Conservation (phyloP, 2,329 filamentous ascomycete genomes). For the Xylariaceae sp. region DNA sequence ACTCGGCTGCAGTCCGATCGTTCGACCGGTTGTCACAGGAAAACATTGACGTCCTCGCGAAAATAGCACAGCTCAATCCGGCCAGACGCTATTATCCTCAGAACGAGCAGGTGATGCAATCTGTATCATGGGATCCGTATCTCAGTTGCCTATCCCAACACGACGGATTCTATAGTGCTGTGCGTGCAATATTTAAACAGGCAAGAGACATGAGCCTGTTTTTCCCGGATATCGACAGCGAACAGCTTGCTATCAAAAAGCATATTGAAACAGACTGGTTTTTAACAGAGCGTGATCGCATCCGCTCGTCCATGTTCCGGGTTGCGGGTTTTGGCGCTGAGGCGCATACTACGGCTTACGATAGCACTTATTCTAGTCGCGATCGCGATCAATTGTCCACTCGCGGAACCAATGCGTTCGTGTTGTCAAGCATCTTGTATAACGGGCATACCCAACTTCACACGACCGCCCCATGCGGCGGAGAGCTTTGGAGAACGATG, state of each 20-base stretch:
- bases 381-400: conserved; percentile 4
- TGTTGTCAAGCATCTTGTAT: conserved; percentile 8
- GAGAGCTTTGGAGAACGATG: conserved; percentile 2
- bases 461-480: background rate
- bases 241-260: background rate
- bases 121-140: background rate
- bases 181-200: background rate
- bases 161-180: conserved; percentile 1
- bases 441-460: conserved; percentile 1
- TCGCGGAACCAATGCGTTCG: conserved; percentile 1
- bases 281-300: conserved; percentile 6
- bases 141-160: conserved; percentile 6
- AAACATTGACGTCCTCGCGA: background rate
- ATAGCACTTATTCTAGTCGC: conserved; percentile 1
- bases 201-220: background rate
- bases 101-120: conserved; percentile 3
- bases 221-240: conserved; percentile 4
- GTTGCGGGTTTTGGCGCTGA: conserved; percentile 10
- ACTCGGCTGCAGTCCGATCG: conserved; percentile 30
- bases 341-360: conserved; percentile 4
- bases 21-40: conserved; percentile 1
- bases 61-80: background rate
- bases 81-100: conserved; percentile 4
- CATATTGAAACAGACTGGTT: background rate
- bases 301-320: conserved; percentile 9